Base-by-base conservation (phyloP, 208 protist genomes). In the Crithidia sp. region DNA sequence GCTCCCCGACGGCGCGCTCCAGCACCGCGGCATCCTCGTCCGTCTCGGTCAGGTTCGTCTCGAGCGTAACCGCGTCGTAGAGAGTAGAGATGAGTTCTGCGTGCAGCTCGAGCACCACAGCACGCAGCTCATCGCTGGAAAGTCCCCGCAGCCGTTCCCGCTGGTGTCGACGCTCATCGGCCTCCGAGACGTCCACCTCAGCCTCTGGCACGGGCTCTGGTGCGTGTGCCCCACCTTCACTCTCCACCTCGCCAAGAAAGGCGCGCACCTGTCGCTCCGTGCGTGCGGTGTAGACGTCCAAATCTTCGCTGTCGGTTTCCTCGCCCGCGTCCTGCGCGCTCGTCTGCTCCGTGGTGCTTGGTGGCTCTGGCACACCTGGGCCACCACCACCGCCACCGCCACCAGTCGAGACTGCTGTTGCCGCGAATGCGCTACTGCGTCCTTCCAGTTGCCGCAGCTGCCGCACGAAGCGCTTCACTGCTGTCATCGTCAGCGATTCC, bases 21-120 rank as follows among this genome's bases (percentile, higher is more conserved):
- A 87, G 54, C 55, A 81, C 61, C 3, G 75, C 71, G 28, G 66
- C 69, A 40, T 74, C 76, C 50, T 82, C 81, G 53, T 77, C 66
- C 37, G 74, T 56, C 67, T 77, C 73, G 14, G 39, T 57, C 58
- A 85, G 13, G 16, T 73, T 69, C 19, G 69, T 50, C 44, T 82
- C 76, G 3, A 85, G 47, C 0, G 57, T 62, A 7, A 82, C 44
- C 6, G 76, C 58, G 39, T 87, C 84, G 39, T 77, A 67, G 2
- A 86, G 63, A 7, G 71, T 61, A 5, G 41, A 12, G 36, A 73
- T 8, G 16, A 89, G 58, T 53, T 72, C 70, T 9, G 14, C 50
- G 12, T 69, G 53, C 64, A 66, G 50, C 52, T 77, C 66, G 5
- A 78, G 66, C 44, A 79, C 74, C 47, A 84, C 53, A 0, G 67